Base-by-base conservation (phyloP, 192 early-diverging fungal species). In the Backusella tuberculispora region DNA sequence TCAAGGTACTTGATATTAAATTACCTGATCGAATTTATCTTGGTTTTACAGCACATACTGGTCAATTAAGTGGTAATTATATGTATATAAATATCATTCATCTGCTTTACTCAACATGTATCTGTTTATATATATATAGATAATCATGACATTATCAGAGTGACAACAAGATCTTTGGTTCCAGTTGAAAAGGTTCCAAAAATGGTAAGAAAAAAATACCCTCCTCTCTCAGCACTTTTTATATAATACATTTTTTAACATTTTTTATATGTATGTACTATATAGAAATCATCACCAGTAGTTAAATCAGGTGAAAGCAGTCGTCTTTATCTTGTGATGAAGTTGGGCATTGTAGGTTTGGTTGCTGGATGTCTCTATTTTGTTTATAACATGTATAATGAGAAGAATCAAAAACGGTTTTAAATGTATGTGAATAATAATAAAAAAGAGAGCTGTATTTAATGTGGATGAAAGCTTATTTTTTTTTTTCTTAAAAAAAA, bases 11-110 rank as follows among this genome's bases (percentile, higher is more conserved):
- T 24, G 89, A 97, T 72, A 89, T 95, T 34, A 90, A 86, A n/a
- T 77, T 99, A 71, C 96, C 96, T 0, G 50, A 79, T n/a, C 71
- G 83, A 56, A 82, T 90, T 45, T 98, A 95, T 82, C 86, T 99
- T 60, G 97, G 97, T 6, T 99, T 98, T 84, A 89, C 94, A 42
- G 94, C 96, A 6, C 84, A 89, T 53, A 99, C 98, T 0, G 98
- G 98, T 72, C 97, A 94, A 70, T 90, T 97, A 46, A 86, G 87
- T 65, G 94, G 95, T 87, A 89, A 87, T 44, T 72, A 80, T 66
- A 17, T 17, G 2, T 48, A 67, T 37, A 34, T 24, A 1, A 37
- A 9, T 45, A 66, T 66, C 21, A 85, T 79, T 41, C 17, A 3
- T 15, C 38, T 60, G 5, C 13, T n/a, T 29, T 75, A 19, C 26